These are phyloP conservation scores for Talaromyces sp. DNA, from an alignment of 2,329 filamentous ascomycete species.

Conservation along the genomic window DNA sequence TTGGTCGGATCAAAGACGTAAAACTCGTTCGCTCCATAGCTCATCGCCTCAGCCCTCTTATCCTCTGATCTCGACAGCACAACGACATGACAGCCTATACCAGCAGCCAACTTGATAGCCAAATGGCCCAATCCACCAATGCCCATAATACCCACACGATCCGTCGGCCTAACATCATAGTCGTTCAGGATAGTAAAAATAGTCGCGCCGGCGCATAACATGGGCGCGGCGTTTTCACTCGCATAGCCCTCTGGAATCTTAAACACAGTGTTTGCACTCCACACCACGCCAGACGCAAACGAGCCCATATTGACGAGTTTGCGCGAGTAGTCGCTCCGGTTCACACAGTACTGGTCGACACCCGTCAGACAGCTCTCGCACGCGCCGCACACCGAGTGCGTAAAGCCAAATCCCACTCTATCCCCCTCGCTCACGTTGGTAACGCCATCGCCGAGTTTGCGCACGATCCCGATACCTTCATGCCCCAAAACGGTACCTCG, in stretches of 20 bases:
- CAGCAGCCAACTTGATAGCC: constrained; percentile 63
- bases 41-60: constrained; percentile 24
- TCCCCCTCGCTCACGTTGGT: constrained; percentile 44
- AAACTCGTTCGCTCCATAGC: constrained; percentile 59
- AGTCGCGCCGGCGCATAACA: constrained; percentile 37
- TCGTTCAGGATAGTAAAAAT: constrained; percentile 53
- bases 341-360: constrained; percentile 5
- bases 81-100: constrained; percentile 59
- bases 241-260: constrained; percentile 29
- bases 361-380: constrained; percentile 31
- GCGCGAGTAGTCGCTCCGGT: constrained; percentile 23
- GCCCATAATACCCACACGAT: constrained; percentile 66
- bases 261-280: constrained; percentile 34
- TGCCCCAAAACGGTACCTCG: constrained; percentile 43
- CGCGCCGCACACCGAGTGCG: constrained; percentile 28
- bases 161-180: constrained; percentile 59
- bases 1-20: constrained; percentile 59
- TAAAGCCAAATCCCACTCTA: constrained; percentile 34
- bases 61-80: constrained; percentile 23
- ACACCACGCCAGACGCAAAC: constrained; percentile 27
- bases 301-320: constrained; percentile 30
- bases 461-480: constrained; percentile 52
- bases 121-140: constrained; percentile 68
- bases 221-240: constrained; percentile 26
- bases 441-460: constrained; percentile 44